phyloP scores from a whole-genome alignment of 345 rosid genomes.

The Eucalyptus sp. region DNA sequence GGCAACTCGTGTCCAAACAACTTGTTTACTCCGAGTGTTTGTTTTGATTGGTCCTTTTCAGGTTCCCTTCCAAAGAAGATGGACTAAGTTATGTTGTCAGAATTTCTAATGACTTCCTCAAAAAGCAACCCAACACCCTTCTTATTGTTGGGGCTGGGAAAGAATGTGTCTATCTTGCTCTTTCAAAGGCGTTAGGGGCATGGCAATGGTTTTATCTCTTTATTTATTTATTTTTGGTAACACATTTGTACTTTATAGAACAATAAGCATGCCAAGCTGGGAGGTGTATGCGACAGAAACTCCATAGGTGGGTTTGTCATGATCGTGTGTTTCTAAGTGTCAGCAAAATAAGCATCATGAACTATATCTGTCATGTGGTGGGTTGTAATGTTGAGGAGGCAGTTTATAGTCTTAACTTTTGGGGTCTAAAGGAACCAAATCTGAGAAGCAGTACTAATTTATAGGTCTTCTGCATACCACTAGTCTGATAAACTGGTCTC shows the following conservation, averaged over 20 bases:
- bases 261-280: not conserved
- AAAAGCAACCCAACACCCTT: slow-evolving; percentile 58
- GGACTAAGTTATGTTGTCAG: slow-evolving; percentile 46
- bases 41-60: slow-evolving; percentile 1
- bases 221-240: not conserved
- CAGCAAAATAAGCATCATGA: no score
- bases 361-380: no score
- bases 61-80: slow-evolving; percentile 71
- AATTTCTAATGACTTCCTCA: slow-evolving; percentile 36
- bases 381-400: no score
- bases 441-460: not conserved
- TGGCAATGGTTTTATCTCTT: not conserved
- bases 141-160: slow-evolving; percentile 75
- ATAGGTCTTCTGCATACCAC: not conserved
- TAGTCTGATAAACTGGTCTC: not conserved
- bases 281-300: not conserved
- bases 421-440: not conserved
- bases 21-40: not conserved
- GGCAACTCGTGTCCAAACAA: not conserved
- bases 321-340: no score
- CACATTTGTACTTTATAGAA: not conserved
- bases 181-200: slow-evolving; percentile 72
- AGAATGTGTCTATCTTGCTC: slow-evolving; percentile 68
- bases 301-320: not conserved
- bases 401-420: no score